A percentile compares a stretch with the other conserved stretches of the same genome.
These are phyloP conservation scores for Populus davidiana DNA, from an alignment of 345 rosid genomes.

Conservation along the genomic window DNA sequence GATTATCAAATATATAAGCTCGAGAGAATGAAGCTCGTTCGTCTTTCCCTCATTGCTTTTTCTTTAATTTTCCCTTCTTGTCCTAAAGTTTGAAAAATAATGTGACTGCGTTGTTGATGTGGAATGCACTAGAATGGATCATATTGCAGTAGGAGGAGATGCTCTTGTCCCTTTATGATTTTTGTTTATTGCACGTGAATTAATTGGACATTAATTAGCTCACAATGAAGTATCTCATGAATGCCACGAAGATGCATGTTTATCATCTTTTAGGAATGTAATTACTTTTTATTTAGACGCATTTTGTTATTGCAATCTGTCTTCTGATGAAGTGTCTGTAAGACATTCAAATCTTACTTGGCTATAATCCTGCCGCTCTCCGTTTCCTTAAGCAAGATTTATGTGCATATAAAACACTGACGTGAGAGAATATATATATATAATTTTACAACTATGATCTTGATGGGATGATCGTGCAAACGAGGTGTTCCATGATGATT, in stretches of 20 bases:
- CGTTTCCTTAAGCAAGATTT: too few species aligned
- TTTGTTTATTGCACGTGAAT: background rate
- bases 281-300: too few species aligned
- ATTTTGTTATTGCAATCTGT: too few species aligned
- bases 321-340: too few species aligned
- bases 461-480: too few species aligned
- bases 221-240: background rate
- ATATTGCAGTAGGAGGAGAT: background rate
- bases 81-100: background rate
- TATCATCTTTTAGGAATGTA: too few species aligned
- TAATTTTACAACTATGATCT: too few species aligned
- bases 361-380: too few species aligned
- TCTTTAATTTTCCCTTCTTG: background rate
- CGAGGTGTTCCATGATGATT: too few species aligned
- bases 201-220: background rate
- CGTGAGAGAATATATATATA: too few species aligned
- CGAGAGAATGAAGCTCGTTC: background rate
- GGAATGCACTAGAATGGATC: slow-evolving; percentile 4
- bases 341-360: too few species aligned
- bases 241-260: background rate
- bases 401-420: too few species aligned
- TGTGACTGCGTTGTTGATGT: background rate
- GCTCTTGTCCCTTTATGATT: background rate
- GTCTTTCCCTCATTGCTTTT: background rate
- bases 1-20: background rate